A percentile compares a stretch with the other conserved stretches of the same genome.
These are phyloP conservation scores for Trichoderma lentiforme DNA, from an alignment of 2,329 filamentous ascomycete genomes.

Conservation along the genomic window DNA sequence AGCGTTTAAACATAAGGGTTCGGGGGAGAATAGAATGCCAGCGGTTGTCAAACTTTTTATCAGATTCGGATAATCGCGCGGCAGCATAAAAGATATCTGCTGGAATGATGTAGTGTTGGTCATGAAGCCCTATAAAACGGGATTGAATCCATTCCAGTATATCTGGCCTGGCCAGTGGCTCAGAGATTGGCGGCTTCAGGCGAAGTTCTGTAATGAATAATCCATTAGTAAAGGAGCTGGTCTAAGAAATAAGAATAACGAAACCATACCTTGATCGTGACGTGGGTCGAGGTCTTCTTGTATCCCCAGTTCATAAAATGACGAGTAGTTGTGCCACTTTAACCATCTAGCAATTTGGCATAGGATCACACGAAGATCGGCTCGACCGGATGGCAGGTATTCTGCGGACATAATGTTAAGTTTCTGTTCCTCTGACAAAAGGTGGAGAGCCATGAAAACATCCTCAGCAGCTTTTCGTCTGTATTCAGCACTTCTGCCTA, in stretches of 20 bases:
- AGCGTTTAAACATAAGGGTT: slow-evolving; percentile 65
- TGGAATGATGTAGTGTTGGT: slow-evolving; percentile 40
- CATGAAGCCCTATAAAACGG: slow-evolving; percentile 39
- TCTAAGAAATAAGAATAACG: not conserved
- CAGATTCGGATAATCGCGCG: slow-evolving; percentile 35
- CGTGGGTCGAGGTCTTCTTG: slow-evolving; percentile 44
- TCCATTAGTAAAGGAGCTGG: slow-evolving; percentile 13
- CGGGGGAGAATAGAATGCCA: slow-evolving; percentile 58
- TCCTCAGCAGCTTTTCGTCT: slow-evolving; percentile 62
- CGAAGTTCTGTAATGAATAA: slow-evolving; percentile 28
- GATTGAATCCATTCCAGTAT: slow-evolving; percentile 54
- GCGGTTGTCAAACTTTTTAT: slow-evolving; percentile 35
- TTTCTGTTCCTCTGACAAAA: slow-evolving; percentile 87
- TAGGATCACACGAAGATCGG: slow-evolving; percentile 66
- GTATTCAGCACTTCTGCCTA: slow-evolving; percentile 49
- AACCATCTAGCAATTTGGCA: slow-evolving; percentile 82
- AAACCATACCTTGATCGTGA: slow-evolving; percentile 39
- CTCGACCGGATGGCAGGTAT: slow-evolving; percentile 41
- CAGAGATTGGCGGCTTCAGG: slow-evolving; percentile 32
- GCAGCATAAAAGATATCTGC: slow-evolving; percentile 44
- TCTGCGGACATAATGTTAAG: slow-evolving; percentile 59
- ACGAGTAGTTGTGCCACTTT: slow-evolving; percentile 57
- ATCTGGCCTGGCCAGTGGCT: slow-evolving; percentile 37
- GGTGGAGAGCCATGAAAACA: slow-evolving; percentile 72
- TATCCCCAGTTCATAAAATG: slow-evolving; percentile 51